Conservation (phyloP, 768 basidiomycete species). For the Lactarius deliciosus region DNA sequence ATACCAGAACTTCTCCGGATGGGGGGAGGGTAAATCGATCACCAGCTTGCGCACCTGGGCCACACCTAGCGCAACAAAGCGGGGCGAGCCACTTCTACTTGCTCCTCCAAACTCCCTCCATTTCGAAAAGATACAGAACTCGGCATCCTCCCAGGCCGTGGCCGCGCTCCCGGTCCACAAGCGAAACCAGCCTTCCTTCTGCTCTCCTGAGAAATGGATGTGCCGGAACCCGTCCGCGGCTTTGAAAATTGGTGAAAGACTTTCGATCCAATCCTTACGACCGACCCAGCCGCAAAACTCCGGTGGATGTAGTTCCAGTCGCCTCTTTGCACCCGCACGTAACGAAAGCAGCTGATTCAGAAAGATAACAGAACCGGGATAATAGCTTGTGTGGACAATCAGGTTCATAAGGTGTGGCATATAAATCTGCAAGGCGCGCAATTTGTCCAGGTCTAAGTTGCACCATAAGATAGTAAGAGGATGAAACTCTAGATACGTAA, state of each 20-base stretch:
- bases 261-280: not conserved
- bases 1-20: too few relatives aligned
- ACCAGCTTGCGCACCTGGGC: too few relatives aligned
- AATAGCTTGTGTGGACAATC: too few relatives aligned
- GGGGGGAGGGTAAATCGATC: too few relatives aligned
- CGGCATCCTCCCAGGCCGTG: not conserved
- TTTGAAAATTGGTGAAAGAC: not conserved
- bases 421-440: too few relatives aligned
- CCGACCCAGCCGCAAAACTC: not conserved
- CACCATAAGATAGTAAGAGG: not conserved
- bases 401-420: not conserved
- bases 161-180: not conserved
- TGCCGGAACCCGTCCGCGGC: not conserved
- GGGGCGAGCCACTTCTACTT: not conserved
- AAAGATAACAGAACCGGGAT: not conserved
- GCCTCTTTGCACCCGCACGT: not conserved
- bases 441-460: not conserved
- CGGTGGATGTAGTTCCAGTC: not conserved
- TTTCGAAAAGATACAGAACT: not conserved
- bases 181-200: not conserved
- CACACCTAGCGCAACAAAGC: too few relatives aligned
- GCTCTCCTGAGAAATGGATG: not conserved
- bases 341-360: not conserved
- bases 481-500: not conserved
- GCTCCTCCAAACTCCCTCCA: not conserved